A percentile compares a stretch with the other conserved stretches of the same genome.
Conservation (phyloP, 2,329 filamentous ascomycete species). For the Nemania diffusa region DNA sequence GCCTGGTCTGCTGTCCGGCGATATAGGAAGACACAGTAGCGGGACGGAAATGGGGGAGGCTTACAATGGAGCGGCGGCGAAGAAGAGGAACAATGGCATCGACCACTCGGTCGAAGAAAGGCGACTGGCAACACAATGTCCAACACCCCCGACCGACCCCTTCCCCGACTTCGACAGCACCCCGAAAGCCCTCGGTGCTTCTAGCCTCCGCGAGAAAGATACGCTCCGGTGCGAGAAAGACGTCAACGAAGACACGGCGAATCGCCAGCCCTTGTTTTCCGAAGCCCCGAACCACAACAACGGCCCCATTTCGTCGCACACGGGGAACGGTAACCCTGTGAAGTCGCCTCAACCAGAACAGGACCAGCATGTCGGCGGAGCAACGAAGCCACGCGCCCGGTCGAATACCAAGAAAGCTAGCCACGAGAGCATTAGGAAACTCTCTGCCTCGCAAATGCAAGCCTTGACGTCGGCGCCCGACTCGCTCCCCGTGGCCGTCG, state of each 20-base stretch:
- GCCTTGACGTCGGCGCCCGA: constrained; percentile 67
- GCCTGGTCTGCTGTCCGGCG: constrained; percentile 30
- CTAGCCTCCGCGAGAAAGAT: background rate
- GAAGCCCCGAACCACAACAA: constrained; percentile 17
- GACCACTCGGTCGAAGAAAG: constrained; percentile 7
- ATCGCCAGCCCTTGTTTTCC: constrained; percentile 12
- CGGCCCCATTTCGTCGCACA: constrained; percentile 16
- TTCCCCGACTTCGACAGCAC: constrained; percentile 34
- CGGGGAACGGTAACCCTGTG: constrained; percentile 6
- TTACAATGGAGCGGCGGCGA: background rate
- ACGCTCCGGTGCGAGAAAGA: background rate
- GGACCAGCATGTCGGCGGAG: constrained; percentile 25
- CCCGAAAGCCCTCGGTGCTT: background rate
- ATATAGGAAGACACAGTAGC: constrained; percentile 14
- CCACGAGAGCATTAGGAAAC: constrained; percentile 59
- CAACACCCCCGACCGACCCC: constrained; percentile 33
- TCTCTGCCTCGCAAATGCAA: constrained; percentile 69
- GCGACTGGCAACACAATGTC: constrained; percentile 31
- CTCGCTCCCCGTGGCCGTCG: constrained; percentile 65
- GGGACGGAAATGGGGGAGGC: background rate
- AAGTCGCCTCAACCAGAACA: constrained; percentile 26
- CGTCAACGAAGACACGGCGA: constrained; percentile 22
- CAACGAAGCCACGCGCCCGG: constrained; percentile 38
- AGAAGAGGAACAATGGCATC: constrained; percentile 5
- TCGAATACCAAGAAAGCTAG: constrained; percentile 42